Percentiles rank a stretch among this genome's conserved stretches.
Evolutionary conservation across 306 rosid species (phyloP).

Genomic region (Prunus salicina): DNA sequence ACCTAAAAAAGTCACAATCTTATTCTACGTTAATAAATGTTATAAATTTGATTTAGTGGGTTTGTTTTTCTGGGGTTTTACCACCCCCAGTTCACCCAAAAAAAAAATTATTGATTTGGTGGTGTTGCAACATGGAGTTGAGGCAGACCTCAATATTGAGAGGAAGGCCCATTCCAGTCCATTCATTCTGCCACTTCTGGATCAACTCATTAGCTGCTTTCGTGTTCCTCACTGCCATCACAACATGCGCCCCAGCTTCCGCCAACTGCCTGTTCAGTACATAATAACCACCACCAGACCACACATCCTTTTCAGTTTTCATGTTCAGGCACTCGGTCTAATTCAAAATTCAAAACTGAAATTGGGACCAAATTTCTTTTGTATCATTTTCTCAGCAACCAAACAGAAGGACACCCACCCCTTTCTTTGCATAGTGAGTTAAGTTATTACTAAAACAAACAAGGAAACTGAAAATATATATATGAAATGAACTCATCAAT

Average conservation of each 20-base stretch:
- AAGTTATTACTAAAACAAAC: neutral
- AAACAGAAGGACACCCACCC: neutral
- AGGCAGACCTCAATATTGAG: constrained; percentile 87
- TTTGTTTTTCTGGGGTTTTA: no score
- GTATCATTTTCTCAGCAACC: neutral
- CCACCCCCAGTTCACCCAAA: no score
- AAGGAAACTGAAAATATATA: neutral
- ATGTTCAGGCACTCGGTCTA: neutral
- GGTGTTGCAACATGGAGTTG: neutral
- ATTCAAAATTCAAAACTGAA: neutral
- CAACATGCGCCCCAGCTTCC: constrained; percentile 90
- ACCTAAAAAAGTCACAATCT: constrained; percentile 48
- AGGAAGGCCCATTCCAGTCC: constrained; percentile 78
- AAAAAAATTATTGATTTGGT: no score
- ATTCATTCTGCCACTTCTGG: constrained; percentile 85
- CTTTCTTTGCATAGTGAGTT: neutral
- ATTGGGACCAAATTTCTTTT: neutral
- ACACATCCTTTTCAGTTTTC: neutral
- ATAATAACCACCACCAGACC: constrained; percentile 8
- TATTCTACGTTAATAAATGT: neutral
- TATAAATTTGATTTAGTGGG: no score
- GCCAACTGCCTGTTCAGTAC: constrained; percentile 81
- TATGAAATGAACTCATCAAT: neutral
- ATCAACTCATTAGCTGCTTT: constrained; percentile 77
- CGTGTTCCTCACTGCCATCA: constrained; percentile 97